Conservation (phyloP, 345 rosid genomes). For the Reutealis trisperma region DNA sequence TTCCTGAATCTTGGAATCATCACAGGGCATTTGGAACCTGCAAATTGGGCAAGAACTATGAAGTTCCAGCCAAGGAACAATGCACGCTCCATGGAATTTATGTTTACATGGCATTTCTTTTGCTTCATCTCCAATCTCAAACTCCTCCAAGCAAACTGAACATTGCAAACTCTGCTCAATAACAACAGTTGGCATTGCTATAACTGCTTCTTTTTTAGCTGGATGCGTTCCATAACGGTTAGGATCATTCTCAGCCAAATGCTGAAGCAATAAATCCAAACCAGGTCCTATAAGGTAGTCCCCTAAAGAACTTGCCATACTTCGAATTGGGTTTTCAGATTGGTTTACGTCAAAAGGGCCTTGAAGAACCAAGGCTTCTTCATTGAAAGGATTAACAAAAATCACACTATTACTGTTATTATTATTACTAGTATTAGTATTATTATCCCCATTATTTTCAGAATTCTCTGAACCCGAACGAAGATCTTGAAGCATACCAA, state of each 20-base stretch:
- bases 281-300: conserved; percentile 49
- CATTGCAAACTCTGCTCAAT: conserved; percentile 39
- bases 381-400: conserved; percentile 40
- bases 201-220: conserved; percentile 36
- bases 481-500: conserved; percentile 32
- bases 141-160: conserved; percentile 55
- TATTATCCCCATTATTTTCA: conserved; percentile 19
- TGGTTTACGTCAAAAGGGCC: conserved; percentile 22
- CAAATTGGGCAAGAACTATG: conserved; percentile 70
- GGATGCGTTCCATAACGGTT: conserved; percentile 43
- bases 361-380: conserved; percentile 40
- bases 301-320: conserved; percentile 24
- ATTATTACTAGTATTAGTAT: not conserved
- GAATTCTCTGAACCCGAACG: conserved; percentile 15
- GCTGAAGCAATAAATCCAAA: conserved; percentile 42
- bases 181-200: conserved; percentile 40
- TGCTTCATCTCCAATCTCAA: conserved; percentile 58
- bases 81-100: conserved; percentile 54
- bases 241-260: conserved; percentile 43
- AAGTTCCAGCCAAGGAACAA: conserved; percentile 58
- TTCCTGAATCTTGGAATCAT: conserved; percentile 25
- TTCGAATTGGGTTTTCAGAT: conserved; percentile 10
- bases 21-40: conserved; percentile 42
- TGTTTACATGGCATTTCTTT: conserved; percentile 66
- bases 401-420: conserved; percentile 21